These are phyloP conservation scores for Ceratobasidium sp. DNA, from an alignment of 1,284 basidiomycete species.

Conservation along the genomic window DNA sequence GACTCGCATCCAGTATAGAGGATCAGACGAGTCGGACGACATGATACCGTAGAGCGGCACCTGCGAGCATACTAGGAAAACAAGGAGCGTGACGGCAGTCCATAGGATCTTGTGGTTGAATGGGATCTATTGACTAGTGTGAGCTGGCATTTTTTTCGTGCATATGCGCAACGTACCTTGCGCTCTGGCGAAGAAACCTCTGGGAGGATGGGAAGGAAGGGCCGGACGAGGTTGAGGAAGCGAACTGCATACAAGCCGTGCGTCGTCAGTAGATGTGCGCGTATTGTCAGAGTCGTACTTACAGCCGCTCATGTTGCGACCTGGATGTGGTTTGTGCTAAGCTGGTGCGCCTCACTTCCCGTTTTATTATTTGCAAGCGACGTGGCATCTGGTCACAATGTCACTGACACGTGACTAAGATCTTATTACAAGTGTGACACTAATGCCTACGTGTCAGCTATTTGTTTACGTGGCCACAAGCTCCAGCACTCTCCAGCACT, in stretches of 20 bases:
- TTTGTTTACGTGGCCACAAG: conserved; percentile 31
- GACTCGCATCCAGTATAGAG: conserved; percentile 99
- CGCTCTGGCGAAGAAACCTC: conserved; percentile 96
- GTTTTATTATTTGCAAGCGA: conserved; percentile 43
- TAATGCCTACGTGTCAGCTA: conserved; percentile 38
- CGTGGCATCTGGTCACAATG: conserved; percentile 36
- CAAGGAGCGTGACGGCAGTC: conserved; percentile 96
- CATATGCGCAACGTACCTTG: conserved; percentile 68
- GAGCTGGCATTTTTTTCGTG: conserved; percentile 18
- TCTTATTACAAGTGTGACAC: conserved; percentile 13
- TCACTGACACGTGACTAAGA: conserved; percentile 37
- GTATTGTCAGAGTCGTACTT: conserved; percentile 33
- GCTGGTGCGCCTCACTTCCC: conserved; percentile 22
- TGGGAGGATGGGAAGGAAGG: conserved; percentile 91
- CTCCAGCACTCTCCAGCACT: conserved; percentile 27
- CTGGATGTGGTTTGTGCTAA: conserved; percentile 41
- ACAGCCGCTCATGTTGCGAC: conserved; percentile 50
- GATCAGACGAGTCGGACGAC: conserved; percentile 97
- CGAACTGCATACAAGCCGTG: conserved; percentile 67
- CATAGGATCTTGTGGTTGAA: conserved; percentile 97
- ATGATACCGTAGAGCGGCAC: conserved; percentile 98
- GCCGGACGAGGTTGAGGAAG: conserved; percentile 95
- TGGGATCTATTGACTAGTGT: conserved; percentile 69
- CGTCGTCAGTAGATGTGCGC: conserved; percentile 23
- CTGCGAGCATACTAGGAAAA: conserved; percentile 97